Evolutionary conservation across 2,329 filamentous ascomycete genomes (phyloP), one percentile per base, ranked within the genome.

Genomic region (Apiospora pterosperma): DNA sequence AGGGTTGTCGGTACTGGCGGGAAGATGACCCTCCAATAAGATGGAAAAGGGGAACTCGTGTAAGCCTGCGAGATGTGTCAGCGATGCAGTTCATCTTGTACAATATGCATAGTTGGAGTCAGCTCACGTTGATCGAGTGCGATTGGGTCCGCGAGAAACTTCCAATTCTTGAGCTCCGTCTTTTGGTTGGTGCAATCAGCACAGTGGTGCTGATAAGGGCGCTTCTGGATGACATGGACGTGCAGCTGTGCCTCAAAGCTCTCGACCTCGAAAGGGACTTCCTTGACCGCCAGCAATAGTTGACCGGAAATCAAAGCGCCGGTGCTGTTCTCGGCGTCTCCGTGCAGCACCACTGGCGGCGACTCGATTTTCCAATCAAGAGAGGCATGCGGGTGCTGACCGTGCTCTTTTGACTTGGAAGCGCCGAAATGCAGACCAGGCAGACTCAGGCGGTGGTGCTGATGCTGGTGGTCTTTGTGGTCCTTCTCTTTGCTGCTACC

Each of bases 11-110:
- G 92, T 92, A 48, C 89, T 91, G 2, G 93, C 92, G 3, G 95
- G 94, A n/a, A 97, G 85, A 73, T 95, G 86, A 23, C 96, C 96
- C 1, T 89, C 88, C 55, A 99, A 86, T 62, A 97, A 84, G 70
- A 93, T 90, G 71, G 93, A 97, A 78, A 97, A 97, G 60, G 96
- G 95, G 75, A 94, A 96, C 58, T 88, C 84, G 76, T 97, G 93
- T 61, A 84, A 79, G 66, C 90, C 89, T 78, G 74, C 70, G 61
- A 78, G 78, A 69, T 44, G 62, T 70, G 67, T 74, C 59, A 74
- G 74, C 66, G n/a, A 36, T 55, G 48, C 48, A 55, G 25, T 55
- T 55, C 28, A 11, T n/a, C 19, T 31, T 36, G 21, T n/a, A 28
- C 19, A 21, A 61, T 12, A 62, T 69, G 64, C 52, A 42, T 36